Base-by-base conservation (phyloP, 73 alveolate species). In the Tetrahymena elliotti region DNA sequence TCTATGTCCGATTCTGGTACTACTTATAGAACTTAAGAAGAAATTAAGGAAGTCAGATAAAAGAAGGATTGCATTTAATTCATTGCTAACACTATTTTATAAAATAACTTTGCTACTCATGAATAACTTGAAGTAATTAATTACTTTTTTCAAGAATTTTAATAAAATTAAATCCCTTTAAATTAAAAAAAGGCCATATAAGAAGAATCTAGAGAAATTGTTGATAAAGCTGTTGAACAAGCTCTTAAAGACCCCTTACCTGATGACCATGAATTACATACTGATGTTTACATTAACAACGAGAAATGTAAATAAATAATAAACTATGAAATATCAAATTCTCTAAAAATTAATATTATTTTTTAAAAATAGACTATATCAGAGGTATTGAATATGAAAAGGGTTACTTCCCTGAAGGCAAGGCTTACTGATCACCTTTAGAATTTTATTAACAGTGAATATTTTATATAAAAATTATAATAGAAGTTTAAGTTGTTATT, bases 1-100 rank as follows among this genome's bases (percentile, higher is more conserved):
- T 97, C 99, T 12, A 98, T 98, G 99, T 94, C 98, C 40, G 99
- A 98, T 84, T 98, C 99, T 16, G 99, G 99, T 35, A 84, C 97
- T 93, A 96, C 98, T 35, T 98, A 98, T 93, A 96, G 99, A 93
- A 96, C 98, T 37, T 96, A 97, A 96, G 99, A 98, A 8, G 99
- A 98, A 96, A 97, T 98, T 93, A 53, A 95, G 22, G 96, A 97
- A 54, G 94, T 95, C 52, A 98, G 99, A 95, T 93, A 92, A 93
- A 98, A 94, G 27, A 83, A 97, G 39, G 99, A 98, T 96, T 98
- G 98, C 40, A 97, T 98, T 33, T 97, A 95, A n/a, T 88, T 82
- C 83, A 97, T 98, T 33, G 97, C 95, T 94, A 94, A 95, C 37
- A 53, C 97, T 38, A 82, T 98, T 38, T 93, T 96, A 27, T 98